Percentiles rank a stretch among this genome's conserved stretches.
Evolutionary conservation across 768 basidiomycete species (phyloP).

Genomic region (Tylopilus plumbeoviolaceoides): DNA sequence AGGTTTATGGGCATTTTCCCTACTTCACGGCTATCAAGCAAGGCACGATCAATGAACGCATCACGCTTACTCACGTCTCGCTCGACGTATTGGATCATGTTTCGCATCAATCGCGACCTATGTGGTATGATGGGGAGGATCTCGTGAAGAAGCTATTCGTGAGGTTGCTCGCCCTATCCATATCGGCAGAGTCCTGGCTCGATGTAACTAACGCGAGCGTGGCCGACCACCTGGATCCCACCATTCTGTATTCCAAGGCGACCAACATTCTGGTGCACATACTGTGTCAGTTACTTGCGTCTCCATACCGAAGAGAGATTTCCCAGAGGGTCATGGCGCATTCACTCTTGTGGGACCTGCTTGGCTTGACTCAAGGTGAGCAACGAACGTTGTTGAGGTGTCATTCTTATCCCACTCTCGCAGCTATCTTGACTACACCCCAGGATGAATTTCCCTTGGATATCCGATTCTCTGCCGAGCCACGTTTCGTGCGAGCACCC

Average conservation of each 20-base stretch:
- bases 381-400: not conserved
- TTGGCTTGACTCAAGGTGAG: constrained; percentile 13
- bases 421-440: constrained; percentile 36
- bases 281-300: constrained; percentile 33
- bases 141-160: constrained; percentile 48
- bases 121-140: constrained; percentile 44
- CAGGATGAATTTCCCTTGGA: constrained; percentile 35
- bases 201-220: constrained; percentile 40
- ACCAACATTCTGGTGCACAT: constrained; percentile 41
- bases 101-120: constrained; percentile 44
- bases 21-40: constrained; percentile 47
- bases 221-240: constrained; percentile 43
- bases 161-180: constrained; percentile 50
- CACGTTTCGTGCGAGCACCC: constrained; percentile 32
- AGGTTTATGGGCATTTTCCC: constrained; percentile 54
- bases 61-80: constrained; percentile 49
- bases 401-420: constrained; percentile 7
- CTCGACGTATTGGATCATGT: constrained; percentile 52
- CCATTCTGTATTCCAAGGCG: constrained; percentile 45
- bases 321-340: constrained; percentile 19
- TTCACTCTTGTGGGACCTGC: constrained; percentile 20
- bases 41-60: constrained; percentile 53
- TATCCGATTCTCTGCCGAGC: constrained; percentile 39
- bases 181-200: constrained; percentile 56
- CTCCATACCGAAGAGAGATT: constrained; percentile 18